Evolutionary conservation across 495 filamentous ascomycete genomes (phyloP).

Genomic region (Neurospora terricola): DNA sequence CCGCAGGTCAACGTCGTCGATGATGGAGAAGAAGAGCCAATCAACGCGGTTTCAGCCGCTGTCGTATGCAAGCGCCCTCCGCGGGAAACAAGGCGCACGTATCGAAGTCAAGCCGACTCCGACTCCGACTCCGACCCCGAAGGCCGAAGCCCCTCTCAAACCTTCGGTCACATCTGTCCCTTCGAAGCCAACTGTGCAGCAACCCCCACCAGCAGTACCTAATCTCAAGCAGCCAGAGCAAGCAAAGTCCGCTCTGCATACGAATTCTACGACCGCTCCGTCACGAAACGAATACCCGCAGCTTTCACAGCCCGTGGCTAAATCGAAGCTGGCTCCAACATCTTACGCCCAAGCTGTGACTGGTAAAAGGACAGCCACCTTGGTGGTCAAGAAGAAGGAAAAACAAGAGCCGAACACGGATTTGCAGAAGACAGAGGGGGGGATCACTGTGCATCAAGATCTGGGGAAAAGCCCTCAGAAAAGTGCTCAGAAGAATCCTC

Average conservation of each 20-base stretch:
- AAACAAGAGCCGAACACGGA: not conserved
- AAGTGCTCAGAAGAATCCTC: not conserved
- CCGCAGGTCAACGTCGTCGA: not conserved
- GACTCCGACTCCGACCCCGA: not conserved
- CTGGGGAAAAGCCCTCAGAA: not conserved
- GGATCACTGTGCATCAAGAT: not conserved
- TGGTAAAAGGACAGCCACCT: not conserved
- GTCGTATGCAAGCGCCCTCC: not conserved
- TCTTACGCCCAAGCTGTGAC: conserved; percentile 1
- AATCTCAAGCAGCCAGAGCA: not conserved
- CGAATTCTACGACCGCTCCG: not conserved
- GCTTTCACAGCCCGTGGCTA: not conserved
- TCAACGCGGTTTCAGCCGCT: not conserved
- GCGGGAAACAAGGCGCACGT: not conserved
- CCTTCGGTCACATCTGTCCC: not conserved
- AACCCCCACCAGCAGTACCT: not conserved
- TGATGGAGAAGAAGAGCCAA: not conserved
- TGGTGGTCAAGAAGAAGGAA: not conserved
- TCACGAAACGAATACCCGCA: not conserved
- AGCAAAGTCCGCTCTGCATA: not conserved
- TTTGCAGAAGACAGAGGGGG: not conserved
- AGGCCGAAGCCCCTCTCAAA: not conserved
- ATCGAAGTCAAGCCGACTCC: not conserved
- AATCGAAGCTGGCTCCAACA: not conserved
- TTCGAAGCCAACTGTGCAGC: not conserved